A percentile compares a stretch with the other conserved stretches of the same genome.
These are phyloP conservation scores for Hypholoma fasciculare DNA, from an alignment of 768 basidiomycete species.

Conservation along the genomic window DNA sequence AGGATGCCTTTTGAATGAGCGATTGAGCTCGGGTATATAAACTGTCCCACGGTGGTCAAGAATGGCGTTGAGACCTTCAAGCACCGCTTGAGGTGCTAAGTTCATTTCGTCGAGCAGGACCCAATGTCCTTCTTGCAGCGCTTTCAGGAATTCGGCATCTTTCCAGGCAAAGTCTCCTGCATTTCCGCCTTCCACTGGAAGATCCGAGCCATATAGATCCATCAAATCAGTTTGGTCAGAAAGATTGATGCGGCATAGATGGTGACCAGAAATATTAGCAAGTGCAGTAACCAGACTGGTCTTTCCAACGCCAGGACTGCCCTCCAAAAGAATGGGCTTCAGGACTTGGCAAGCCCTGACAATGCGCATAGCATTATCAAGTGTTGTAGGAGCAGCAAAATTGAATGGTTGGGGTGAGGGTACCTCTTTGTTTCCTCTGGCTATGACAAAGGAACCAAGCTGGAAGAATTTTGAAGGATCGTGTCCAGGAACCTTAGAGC, in stretches of 20 bases:
- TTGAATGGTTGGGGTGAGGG: slow-evolving; percentile 57
- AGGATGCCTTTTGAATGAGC: slow-evolving; percentile 85
- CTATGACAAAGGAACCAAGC: slow-evolving; percentile 76
- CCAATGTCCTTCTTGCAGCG: slow-evolving; percentile 96
- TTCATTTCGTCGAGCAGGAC: slow-evolving; percentile 99
- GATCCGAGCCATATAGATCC: slow-evolving; percentile 94
- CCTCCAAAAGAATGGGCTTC: slow-evolving; percentile 94
- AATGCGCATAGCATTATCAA: slow-evolving; percentile 84
- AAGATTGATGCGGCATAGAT: slow-evolving; percentile 90
- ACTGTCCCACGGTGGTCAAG: slow-evolving; percentile 95
- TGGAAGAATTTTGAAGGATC: slow-evolving; percentile 42
- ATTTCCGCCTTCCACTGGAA: slow-evolving; percentile 89
- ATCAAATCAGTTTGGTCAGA: slow-evolving; percentile 98
- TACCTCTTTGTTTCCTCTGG: slow-evolving; percentile 47
- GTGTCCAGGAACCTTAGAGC: slow-evolving; percentile 24
- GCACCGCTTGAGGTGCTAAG: slow-evolving; percentile 91
- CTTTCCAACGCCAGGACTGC: slow-evolving; percentile 98
- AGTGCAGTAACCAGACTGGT: slow-evolving; percentile 91
- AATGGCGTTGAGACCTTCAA: slow-evolving; percentile 96
- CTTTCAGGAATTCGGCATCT: slow-evolving; percentile 92
- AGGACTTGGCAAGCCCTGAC: slow-evolving; percentile 84
- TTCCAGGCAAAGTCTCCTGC: slow-evolving; percentile 97
- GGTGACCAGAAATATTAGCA: slow-evolving; percentile 75
- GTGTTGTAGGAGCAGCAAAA: slow-evolving; percentile 86
- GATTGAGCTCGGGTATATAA: slow-evolving; percentile 92